Conservation (phyloP, 345 rosid genomes). For the Aethionema arabicum region DNA sequence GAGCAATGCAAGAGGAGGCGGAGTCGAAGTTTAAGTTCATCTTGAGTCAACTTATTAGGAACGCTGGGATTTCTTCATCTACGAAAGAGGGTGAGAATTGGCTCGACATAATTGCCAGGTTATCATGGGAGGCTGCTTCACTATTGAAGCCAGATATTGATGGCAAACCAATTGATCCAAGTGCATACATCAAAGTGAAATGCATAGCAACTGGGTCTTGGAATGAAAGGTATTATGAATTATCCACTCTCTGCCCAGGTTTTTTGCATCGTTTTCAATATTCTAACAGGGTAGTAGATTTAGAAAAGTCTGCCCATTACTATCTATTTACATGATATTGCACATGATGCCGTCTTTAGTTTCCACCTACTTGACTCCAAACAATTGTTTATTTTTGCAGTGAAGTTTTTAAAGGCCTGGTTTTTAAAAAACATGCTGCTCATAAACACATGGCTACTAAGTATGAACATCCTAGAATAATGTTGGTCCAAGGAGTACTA, state of each 20-base stretch:
- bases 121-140: conserved; percentile 93
- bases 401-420: conserved; percentile 79
- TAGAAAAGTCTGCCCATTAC: background rate
- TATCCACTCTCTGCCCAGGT: background rate
- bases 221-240: conserved; percentile 55
- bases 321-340: background rate
- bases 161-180: conserved; percentile 58
- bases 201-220: conserved; percentile 87
- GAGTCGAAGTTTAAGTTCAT: conserved; percentile 65
- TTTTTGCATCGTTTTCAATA: conserved; percentile 11
- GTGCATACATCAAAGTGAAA: conserved; percentile 77
- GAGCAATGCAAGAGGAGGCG: conserved; percentile 59
- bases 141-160: conserved; percentile 61
- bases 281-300: background rate
- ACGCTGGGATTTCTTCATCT: conserved; percentile 46
- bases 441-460: conserved; percentile 93
- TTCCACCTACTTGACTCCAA: conserved; percentile 5
- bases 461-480: conserved; percentile 70
- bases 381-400: conserved; percentile 45
- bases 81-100: conserved; percentile 53
- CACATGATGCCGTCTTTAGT: background rate
- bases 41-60: conserved; percentile 60
- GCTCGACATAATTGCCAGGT: conserved; percentile 63
- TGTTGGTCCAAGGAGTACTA: conserved; percentile 66
- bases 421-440: conserved; percentile 92